Base-by-base conservation (phyloP, 495 filamentous ascomycete genomes). In the Tuber magnatum region DNA sequence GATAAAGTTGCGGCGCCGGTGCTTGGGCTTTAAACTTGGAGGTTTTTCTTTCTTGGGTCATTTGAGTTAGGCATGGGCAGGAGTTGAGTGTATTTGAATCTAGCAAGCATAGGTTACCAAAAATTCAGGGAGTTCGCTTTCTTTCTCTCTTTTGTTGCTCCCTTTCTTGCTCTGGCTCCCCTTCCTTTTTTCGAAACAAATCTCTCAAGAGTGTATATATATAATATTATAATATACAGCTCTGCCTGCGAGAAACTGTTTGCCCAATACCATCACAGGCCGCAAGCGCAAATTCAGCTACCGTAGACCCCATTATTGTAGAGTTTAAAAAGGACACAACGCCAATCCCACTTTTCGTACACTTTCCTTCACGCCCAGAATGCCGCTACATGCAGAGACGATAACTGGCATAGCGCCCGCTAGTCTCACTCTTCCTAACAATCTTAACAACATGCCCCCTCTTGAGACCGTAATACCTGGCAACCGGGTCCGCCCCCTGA, bases 371-470 rank as follows among this genome's bases (percentile, higher is more conserved):
- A 40, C 38, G 24, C 48, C 20, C 28, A 14, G 70, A 38, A 16
- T 22, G n/a, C 38, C 16, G 22, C 75, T 68, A 79, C 80, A 82
- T 82, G 42, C 80, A 82, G 22, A 82, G 35, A 24, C 80, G 77
- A 79, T 91, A 91, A 87, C 91, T 93, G 75, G 92, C 92, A 85
- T 94, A 94, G 56, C 92, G 84, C 42, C 92, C 92, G 2, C 91
- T 91, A 38, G 92, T 94, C 86, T 93, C 92, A 74, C 86, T 88
- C 73, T 89, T 92, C 71, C 95, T 87, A 72, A 99, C 96, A 80
- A 99, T 99, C 89, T 99, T 99, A 75, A 99, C 96, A 20, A 99
- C 94, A 86, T 98, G 93, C 4, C 95, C 94, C 81, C 93, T 89
- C 85, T 93, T 90, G 84, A 99, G 86, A 32, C 96, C 95, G 71